These are phyloP conservation scores for Fomitopsis betulina DNA, from an alignment of 1,284 basidiomycete genomes.

Conservation along the genomic window DNA sequence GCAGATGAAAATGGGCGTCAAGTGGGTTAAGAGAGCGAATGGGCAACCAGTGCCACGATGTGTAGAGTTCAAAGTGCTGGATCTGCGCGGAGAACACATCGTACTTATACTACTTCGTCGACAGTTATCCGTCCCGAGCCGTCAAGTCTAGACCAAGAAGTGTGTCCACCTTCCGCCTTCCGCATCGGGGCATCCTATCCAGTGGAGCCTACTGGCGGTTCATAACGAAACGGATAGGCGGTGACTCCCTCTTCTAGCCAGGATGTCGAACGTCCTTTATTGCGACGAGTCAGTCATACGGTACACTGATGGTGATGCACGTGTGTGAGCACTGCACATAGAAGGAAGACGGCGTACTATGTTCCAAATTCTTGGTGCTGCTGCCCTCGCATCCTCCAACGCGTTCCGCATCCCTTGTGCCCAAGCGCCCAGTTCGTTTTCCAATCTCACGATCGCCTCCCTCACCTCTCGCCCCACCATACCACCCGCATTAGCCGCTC, in stretches of 20 bases:
- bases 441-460: slow-evolving; percentile 49
- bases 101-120: neutral
- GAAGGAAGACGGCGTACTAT: neutral
- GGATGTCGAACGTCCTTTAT: neutral
- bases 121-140: neutral
- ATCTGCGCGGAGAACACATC: neutral
- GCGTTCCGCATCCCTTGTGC: slow-evolving; percentile 46
- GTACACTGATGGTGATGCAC: too few species aligned
- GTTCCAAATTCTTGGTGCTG: neutral
- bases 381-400: slow-evolving; percentile 32
- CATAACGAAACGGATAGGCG: neutral
- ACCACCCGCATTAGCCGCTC: slow-evolving; percentile 55
- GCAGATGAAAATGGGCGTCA: slow-evolving; percentile 1
- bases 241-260: too few species aligned
- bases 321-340: too few species aligned
- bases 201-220: neutral
- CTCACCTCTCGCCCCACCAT: slow-evolving; percentile 54
- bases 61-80: neutral
- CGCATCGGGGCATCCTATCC: neutral
- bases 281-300: neutral
- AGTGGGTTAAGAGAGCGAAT: neutral
- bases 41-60: neutral
- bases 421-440: slow-evolving; percentile 70
- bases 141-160: too few species aligned
- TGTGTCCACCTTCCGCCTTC: neutral